Evolutionary conservation across 208 protist genomes (phyloP), one percentile per base, ranked within the genome.

Genomic region (Trypanosoma boissoni): DNA sequence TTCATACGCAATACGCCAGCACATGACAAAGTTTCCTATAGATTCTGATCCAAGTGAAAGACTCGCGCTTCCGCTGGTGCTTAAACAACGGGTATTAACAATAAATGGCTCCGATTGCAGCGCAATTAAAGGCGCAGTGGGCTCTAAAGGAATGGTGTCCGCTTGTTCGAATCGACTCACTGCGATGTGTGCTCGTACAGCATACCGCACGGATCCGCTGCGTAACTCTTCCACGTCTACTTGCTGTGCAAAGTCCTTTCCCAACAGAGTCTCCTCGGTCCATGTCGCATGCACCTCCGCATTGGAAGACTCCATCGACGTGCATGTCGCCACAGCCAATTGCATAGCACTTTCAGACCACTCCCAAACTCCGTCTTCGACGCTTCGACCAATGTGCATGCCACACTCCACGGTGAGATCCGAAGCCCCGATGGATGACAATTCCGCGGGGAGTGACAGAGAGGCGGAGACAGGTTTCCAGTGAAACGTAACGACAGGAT

Each of bases 1-100:
- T 21, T 63, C 46, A 43, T 63, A 46, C 45, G n/a, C 58, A 63
- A 63, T 55, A 24, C 7, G 18, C 58, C 58, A 63, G 3, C 31
- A 43, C 44, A 63, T 36, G 9, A 44, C 42, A 26, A 62, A 18
- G 8, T 6, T 39, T 39, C 34, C 34, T 12, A 16, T 39, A 16
- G 34, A 16, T 6, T 6, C 34, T 16, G 8, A 6, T 16, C 12
- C 34, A 12, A 39, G 34, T 16, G 8, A 6, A 6, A 39, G 34
- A 16, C 8, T 39, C 34, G 34, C 34, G 8, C 12, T 12, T 16
- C 34, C 34, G 34, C 34, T 39, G 6, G 34, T 39, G 8, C 8
- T 12, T 12, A 39, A 6, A 39, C 34, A 39, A 39, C 34, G 6
- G 12, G 6, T 39, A 12, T 39, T 12, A 39, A 39, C 8, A 6